Evolutionary conservation across 495 filamentous ascomycete species (phyloP).

Genomic region (Staphylotrichum tortipilum): DNA sequence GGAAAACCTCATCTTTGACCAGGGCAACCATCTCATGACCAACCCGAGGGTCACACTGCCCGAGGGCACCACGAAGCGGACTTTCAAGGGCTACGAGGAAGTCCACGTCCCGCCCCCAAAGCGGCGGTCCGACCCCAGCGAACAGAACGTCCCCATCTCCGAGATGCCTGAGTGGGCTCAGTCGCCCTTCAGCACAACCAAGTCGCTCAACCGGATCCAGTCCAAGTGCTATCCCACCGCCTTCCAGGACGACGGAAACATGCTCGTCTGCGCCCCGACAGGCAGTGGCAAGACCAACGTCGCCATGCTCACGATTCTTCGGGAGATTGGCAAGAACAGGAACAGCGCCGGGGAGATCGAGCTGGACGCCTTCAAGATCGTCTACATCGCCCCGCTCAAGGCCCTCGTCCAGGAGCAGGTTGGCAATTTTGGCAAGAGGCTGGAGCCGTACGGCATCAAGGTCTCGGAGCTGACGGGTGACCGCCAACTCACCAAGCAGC

Average conservation of each 20-base stretch:
- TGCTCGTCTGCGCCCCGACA: constrained; percentile 95
- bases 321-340: constrained; percentile 93
- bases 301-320: constrained; percentile 91
- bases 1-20: constrained; percentile 93
- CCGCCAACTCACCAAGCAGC: constrained; percentile 95
- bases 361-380: constrained; percentile 93
- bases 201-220: constrained; percentile 88
- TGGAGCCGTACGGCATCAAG: constrained; percentile 84
- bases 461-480: constrained; percentile 94
- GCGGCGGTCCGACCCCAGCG: constrained; percentile 67
- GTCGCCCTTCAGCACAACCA: constrained; percentile 65
- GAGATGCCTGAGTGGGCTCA: constrained; percentile 90
- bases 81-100: constrained; percentile 97
- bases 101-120: constrained; percentile 93
- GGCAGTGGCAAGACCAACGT: constrained; percentile 99
- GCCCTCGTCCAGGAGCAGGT: constrained; percentile 95
- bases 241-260: constrained; percentile 91
- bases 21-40: constrained; percentile 97
- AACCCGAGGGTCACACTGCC: constrained; percentile 93
- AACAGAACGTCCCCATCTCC: constrained; percentile 70
- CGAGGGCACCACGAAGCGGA: constrained; percentile 86
- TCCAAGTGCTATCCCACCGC: constrained; percentile 84
- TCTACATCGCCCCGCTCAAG: constrained; percentile 91
- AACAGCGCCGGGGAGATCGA: constrained; percentile 84
- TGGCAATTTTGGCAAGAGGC: constrained; percentile 85